Base-by-base conservation (phyloP, 176 grass and related monocot species). In the Aegilops speltoides region DNA sequence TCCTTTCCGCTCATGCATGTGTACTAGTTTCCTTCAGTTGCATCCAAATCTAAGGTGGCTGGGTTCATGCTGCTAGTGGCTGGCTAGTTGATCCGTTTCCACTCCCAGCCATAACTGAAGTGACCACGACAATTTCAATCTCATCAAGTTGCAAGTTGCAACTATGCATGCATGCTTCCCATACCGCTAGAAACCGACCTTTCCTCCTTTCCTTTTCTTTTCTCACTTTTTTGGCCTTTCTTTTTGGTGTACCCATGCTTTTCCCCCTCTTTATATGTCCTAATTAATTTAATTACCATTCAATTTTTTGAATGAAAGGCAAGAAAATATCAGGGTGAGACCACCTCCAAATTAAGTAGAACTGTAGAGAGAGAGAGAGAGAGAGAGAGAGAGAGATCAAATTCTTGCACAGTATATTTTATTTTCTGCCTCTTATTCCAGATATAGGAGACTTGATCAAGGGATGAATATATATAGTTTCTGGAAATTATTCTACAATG, bases 121-220 rank as follows among this genome's bases (percentile, higher is more conserved):
- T 65, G 89, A 91, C 43, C 82, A 71, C 87, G 86, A 65, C 86
- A 73, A 87, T 71, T 83, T 85, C 72, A 5, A 79, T 91, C 78
- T 91, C 85, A 85, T 81, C 89, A 84, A 91, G 12, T 63, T 78
- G 79, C 83, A 82, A n/a, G 3, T 72, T 87, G 75, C 89, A 79
- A 84, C 65, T 79, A 52, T 52, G 48, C 48, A 68, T 84, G 81
- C 76, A 71, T 79, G 46, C 80, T 20, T 87, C 80, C 89, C 89
- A 90, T 75, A 74, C 85, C 75, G 10, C 76, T 26, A 87, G 75
- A 87, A 91, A 50, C 76, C 67, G 79, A 73, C 37, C 14, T 14
- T 84, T 84, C 79, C 68, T 56, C 37, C 34, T 67, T 83, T 75
- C 28, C 33, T 46, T 71, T 56, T 73, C 19, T 45, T 45, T 36